These are phyloP conservation scores for Syzygium aqueum DNA, from an alignment of 345 rosid genomes.

Conservation along the genomic window DNA sequence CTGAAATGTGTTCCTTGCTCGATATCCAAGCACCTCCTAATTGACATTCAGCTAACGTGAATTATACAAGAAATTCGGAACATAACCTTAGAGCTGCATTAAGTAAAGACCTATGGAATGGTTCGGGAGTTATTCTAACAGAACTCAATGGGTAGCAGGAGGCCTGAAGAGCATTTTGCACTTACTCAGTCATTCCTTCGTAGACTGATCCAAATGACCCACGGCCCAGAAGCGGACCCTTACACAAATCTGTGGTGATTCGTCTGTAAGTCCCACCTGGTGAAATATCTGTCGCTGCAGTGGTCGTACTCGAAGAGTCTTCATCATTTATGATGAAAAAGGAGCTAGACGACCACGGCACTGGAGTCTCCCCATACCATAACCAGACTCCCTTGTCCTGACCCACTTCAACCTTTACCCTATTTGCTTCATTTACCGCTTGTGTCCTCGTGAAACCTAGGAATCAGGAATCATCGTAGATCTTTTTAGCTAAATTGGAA, in stretches of 20 bases:
- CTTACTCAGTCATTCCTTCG: slow-evolving; percentile 81
- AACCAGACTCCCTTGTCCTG: neutral
- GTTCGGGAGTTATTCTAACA: neutral
- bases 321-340: slow-evolving; percentile 57
- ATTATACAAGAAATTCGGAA: neutral
- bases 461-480: neutral
- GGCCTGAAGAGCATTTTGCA: neutral
- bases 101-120: neutral
- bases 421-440: neutral
- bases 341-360: slow-evolving; percentile 25
- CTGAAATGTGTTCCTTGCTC: neutral
- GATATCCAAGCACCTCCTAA: neutral
- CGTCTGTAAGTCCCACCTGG: slow-evolving; percentile 40
- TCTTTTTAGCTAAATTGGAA: neutral
- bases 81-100: neutral
- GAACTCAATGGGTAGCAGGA: neutral
- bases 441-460: neutral
- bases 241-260: slow-evolving; percentile 42
- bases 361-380: slow-evolving; percentile 18
- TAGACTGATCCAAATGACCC: slow-evolving; percentile 91
- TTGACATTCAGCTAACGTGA: neutral
- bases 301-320: slow-evolving; percentile 53
- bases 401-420: slow-evolving; percentile 13
- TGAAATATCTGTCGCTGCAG: slow-evolving; percentile 37
- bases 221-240: slow-evolving; percentile 75